Evolutionary conservation across 306 rosid genomes (phyloP).

Genomic region (Potentilla sterilis): DNA sequence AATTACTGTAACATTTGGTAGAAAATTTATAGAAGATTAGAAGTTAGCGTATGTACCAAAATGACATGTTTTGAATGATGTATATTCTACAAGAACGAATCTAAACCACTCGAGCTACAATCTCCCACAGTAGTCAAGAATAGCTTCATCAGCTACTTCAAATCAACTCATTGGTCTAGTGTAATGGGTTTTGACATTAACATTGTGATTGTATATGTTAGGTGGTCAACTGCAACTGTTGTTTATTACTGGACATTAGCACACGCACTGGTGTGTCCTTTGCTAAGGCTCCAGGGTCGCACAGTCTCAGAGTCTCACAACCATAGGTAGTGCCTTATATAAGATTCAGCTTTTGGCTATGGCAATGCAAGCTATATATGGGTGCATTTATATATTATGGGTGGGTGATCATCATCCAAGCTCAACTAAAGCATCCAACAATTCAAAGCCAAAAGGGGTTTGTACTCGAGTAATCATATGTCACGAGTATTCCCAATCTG

Average conservation of each 20-base stretch:
- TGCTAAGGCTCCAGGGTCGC: not conserved
- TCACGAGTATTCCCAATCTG: not conserved
- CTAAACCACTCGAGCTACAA: not conserved
- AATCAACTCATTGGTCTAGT: not conserved
- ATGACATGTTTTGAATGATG: no score
- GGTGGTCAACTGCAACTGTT: conserved; percentile 4
- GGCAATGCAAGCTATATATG: not conserved
- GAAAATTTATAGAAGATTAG: no score
- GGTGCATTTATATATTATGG: not conserved
- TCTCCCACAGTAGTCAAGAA: not conserved
- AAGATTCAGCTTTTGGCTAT: conserved; percentile 11
- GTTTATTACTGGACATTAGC: conserved; percentile 4
- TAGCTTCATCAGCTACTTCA: not conserved
- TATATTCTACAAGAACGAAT: no score
- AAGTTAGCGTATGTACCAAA: no score
- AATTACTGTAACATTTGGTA: no score
- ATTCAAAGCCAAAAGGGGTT: not conserved
- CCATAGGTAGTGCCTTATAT: conserved; percentile 6
- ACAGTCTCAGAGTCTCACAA: conserved; percentile 1
- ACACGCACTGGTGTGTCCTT: conserved; percentile 22
- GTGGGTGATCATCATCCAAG: not conserved
- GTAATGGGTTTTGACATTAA: not conserved
- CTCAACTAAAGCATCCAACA: not conserved
- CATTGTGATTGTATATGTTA: not conserved
- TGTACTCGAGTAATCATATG: not conserved